Evolutionary conservation across 148 eudicot species (phyloP), one percentile per base, ranked within the genome.

Genomic region (Heliosperma pusillum): DNA sequence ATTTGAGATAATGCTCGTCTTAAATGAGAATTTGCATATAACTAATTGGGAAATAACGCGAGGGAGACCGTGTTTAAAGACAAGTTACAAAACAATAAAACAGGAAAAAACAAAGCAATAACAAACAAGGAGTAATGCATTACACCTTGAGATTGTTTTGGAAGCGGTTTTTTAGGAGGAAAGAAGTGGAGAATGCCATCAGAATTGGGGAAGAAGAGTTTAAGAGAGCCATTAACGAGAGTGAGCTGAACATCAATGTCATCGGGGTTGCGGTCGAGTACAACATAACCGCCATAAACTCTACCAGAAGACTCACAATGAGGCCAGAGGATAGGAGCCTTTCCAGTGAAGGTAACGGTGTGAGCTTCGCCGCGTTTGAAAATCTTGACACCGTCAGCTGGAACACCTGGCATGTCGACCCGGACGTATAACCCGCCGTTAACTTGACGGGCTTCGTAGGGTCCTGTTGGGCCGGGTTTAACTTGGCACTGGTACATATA

Each of bases 331-430:
- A 4, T n/a, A 13, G 74, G 74, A 9, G 74, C 62, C 33, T 30
- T 71, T 17, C 74, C 74, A 6, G 42, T 17, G 64, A 71, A 71
- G 7, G 63, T 71, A 25, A 71, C 74, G 21, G 45, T 53, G 6
- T 27, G 62, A 3, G 44, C 10, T 4, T 56, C 64, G 16, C 45
- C 10, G 25, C 33, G 20, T 26, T 55, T 71, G 25, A 26, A 16
- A 16, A 71, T 5, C 64, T 71, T 71, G 17, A 71, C 19, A 8
- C 25, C 25, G 7, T 57, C 63, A 3, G 63, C 25, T 13, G 47
- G 45, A 19, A 71, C 74, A 17, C 74, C 74, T 1, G 74, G 74
- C 74, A 71, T 71, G 74, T 71, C 74, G 22, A 71, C 63, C 15
- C 63, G 44, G 8, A 71, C 64, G 26, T 53, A 71, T 8, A 71